Evolutionary conservation across 2,329 filamentous ascomycete genomes (phyloP), one percentile per base, ranked within the genome.

Genomic region (Salinomyces thailandicus): DNA sequence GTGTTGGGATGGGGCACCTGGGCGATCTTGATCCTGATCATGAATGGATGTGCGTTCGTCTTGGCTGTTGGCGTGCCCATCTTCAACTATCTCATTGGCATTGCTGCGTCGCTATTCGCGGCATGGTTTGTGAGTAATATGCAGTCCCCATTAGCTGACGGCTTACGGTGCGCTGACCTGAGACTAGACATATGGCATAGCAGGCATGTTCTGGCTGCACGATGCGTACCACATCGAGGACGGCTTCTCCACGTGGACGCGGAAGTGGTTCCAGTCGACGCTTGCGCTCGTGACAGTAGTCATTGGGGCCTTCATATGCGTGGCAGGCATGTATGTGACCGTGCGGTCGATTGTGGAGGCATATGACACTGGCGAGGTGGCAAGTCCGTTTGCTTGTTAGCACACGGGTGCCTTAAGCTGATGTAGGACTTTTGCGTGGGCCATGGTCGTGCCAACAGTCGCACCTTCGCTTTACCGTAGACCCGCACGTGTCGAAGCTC

Each of bases 81-180:
- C 15, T 72, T 73, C 55, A 69, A 67, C 41, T 71, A 72, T 37
- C 51, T 73, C 8, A 63, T 73, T 18, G 68, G 68, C 2, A 66
- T 73, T 30, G 59, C 66, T 14, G 66, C 68, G 0, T 62, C 62
- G 4, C 51, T 72, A 6, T 73, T 73, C 41, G 69, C 69, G 2
- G 61, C 64, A 1, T 73, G 69, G 69, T 73, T 68, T 41, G 72
- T 30, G 20, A 6, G 27, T 37, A 31, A 7, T 18, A n/a, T n/a
- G n/a, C n/a, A n/a, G n/a, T n/a, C n/a, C n/a, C n/a, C n/a, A n/a
- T n/a, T n/a, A n/a, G n/a, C n/a, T n/a, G n/a, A n/a, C n/a, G n/a
- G n/a, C n/a, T n/a, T n/a, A n/a, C n/a, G n/a, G n/a, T n/a, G n/a
- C n/a, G n/a, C n/a, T n/a, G n/a, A n/a, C n/a, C n/a, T n/a, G 28